Evolutionary conservation across 2,329 filamentous ascomycete species (phyloP).

Genomic region (Colletotrichum sp.): DNA sequence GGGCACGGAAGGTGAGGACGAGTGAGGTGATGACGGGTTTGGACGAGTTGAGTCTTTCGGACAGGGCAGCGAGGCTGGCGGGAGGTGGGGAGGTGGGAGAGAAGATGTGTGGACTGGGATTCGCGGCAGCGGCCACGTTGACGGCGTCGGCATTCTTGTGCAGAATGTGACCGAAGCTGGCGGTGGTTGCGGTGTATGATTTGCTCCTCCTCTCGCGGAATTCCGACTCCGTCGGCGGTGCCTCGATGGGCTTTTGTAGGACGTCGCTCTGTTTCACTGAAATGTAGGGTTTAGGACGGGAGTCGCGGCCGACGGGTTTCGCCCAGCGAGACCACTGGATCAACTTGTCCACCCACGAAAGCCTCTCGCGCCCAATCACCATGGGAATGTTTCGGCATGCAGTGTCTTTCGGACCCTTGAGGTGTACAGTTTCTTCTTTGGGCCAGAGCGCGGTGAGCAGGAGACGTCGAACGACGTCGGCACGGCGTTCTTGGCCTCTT

Average conservation of each 20-base stretch:
- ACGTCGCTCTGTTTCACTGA: not conserved
- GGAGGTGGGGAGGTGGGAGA: constrained; percentile 53
- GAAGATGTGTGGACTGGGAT: constrained; percentile 39
- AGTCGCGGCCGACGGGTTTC: constrained; percentile 14
- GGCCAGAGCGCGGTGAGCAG: constrained; percentile 4
- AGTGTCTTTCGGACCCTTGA: not conserved
- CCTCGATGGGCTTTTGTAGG: not conserved
- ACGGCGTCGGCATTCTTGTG: constrained; percentile 30
- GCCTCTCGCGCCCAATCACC: not conserved
- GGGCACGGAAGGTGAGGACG: constrained; percentile 46
- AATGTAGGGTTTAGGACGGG: not conserved
- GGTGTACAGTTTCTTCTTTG: not conserved
- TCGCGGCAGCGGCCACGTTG: not conserved
- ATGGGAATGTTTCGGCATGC: not conserved
- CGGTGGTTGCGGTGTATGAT: constrained; percentile 32
- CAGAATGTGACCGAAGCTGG: constrained; percentile 58
- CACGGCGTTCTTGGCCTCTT: constrained; percentile 19
- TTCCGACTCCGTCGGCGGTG: not conserved
- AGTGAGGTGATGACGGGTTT: constrained; percentile 32
- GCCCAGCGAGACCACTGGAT: constrained; percentile 19
- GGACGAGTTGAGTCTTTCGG: constrained; percentile 24
- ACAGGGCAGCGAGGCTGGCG: constrained; percentile 39
- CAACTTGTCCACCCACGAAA: constrained; percentile 16
- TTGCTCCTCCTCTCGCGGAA: not conserved
- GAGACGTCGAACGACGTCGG: constrained; percentile 17